Base-by-base conservation (phyloP, 768 basidiomycete species). In the Russula earlei region DNA sequence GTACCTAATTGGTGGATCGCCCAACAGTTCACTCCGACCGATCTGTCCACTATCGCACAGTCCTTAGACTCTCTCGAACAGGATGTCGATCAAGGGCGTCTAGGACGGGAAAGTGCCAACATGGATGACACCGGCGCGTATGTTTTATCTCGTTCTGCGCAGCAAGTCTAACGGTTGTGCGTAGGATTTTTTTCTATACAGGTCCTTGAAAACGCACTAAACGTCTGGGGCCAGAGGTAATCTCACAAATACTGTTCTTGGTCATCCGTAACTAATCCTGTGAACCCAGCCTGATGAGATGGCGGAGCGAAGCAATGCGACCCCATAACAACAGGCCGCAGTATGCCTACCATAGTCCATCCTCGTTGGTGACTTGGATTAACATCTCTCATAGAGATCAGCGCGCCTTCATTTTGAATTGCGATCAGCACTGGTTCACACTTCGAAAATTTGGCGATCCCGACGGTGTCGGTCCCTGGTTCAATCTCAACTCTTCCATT, bases 181-280 rank as follows among this genome's bases (percentile, higher is more conserved):
- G 14, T 61, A 91, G 89, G 90, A 1, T 96, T 91, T 68, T 96
- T 96, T 70, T 94, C 92, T 2, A 78, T 95, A 1, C 91, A 92
- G 60, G 93, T 95, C 2, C 68, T 95, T 17, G 88, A 92, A 62
- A 78, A 83, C 53, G 93, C 93, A 2, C 70, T 96, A 46, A 77
- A 83, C 64, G 83, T 92, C 12, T 94, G 85, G 87, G 86, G 86
- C 17, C 70, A 94, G 54, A 84, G 78, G 89, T 91, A 64, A 62
- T 74, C 65, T 1, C 40, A 24, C 22, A 33, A 17, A 27, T 37
- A 20, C 42, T 2, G 31, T 10, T 33, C 15, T 43, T 14, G 11
- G 12, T 40, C 19, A 29, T 27, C 24, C n/a, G 15, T 25, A 19
- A 36, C 22, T 20, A 33, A 29, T 40, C 4, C 12, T 40, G 55